phyloP scores from a whole-genome alignment of 2,329 filamentous ascomycete genomes.

The Elsinoe ampelina region DNA sequence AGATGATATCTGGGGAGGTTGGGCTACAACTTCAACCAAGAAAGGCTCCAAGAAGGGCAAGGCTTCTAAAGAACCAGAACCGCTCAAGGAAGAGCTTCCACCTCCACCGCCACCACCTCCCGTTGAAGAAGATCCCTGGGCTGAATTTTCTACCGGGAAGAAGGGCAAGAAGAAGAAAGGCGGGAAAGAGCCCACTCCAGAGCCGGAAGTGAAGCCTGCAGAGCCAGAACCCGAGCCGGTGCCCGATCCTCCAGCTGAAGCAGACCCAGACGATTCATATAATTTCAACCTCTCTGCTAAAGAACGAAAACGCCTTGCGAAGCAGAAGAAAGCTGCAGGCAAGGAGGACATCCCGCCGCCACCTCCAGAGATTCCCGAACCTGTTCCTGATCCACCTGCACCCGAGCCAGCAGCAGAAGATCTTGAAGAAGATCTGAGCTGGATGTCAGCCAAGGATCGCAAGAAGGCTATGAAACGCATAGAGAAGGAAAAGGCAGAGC shows the following conservation, averaged over 20 bases:
- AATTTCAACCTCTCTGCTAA: slow-evolving; percentile 20
- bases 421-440: slow-evolving; percentile 15
- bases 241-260: slow-evolving; percentile 29
- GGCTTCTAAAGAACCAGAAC: slow-evolving; percentile 15
- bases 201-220: slow-evolving; percentile 20
- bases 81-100: slow-evolving; percentile 6
- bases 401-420: slow-evolving; percentile 24
- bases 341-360: slow-evolving; percentile 27
- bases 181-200: slow-evolving; percentile 23
- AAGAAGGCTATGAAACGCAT: slow-evolving; percentile 12
- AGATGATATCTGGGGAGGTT: slow-evolving; percentile 21
- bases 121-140: slow-evolving; percentile 27
- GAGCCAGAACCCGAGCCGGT: slow-evolving; percentile 26
- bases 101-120: slow-evolving; percentile 20
- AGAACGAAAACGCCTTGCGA: slow-evolving; percentile 40
- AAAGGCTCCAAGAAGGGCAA: slow-evolving; percentile 28
- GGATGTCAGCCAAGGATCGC: neutral
- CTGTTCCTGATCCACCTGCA: slow-evolving; percentile 26
- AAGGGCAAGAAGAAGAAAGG: slow-evolving; percentile 37
- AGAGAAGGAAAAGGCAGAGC: slow-evolving; percentile 32
- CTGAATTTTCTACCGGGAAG: slow-evolving; percentile 22
- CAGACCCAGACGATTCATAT: slow-evolving; percentile 28
- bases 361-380: slow-evolving; percentile 22
- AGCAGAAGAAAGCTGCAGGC: slow-evolving; percentile 36
- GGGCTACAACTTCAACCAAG: slow-evolving; percentile 18